phyloP scores from a whole-genome alignment of 2,329 filamentous ascomycete genomes.

The Sclerotinia subarctica region DNA sequence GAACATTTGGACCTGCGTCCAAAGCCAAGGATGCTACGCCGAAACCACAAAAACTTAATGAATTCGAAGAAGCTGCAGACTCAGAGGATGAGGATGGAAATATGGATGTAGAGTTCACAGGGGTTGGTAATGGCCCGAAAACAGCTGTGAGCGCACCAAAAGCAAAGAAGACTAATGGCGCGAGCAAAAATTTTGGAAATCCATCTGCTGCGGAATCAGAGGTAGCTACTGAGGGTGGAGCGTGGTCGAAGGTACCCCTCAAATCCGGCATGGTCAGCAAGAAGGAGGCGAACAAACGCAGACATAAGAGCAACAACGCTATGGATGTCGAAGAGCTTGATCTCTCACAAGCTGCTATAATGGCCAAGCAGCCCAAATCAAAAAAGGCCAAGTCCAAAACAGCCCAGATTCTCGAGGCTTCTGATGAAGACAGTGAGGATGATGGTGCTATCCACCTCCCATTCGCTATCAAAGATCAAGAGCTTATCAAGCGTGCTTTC shows the following conservation, averaged over 20 bases:
- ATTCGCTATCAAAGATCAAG: conserved; percentile 57
- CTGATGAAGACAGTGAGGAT: conserved; percentile 40
- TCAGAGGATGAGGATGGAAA: conserved; percentile 46
- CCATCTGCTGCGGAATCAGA: conserved; percentile 17
- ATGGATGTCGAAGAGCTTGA: conserved; percentile 38
- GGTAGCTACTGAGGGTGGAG: conserved; percentile 33
- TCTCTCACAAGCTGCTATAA: conserved; percentile 36
- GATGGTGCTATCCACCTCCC: conserved; percentile 53
- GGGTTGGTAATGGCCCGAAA: conserved; percentile 23
- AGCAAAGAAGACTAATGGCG: conserved; percentile 23
- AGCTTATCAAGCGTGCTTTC: conserved; percentile 78
- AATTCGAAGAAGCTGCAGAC: conserved; percentile 58
- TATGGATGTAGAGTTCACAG: conserved; percentile 34
- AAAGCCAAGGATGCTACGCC: conserved; percentile 40
- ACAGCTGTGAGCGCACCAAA: conserved; percentile 9
- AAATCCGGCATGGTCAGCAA: conserved; percentile 30
- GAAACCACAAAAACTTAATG: conserved; percentile 41
- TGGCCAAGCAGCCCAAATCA: conserved; percentile 34
- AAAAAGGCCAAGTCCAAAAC: conserved; percentile 33
- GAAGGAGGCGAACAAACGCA: conserved; percentile 35
- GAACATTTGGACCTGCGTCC: conserved; percentile 60
- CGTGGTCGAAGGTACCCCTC: conserved; percentile 37
- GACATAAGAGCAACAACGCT: conserved; percentile 36
- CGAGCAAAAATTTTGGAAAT: conserved; percentile 10
- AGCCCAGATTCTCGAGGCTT: conserved; percentile 29